Conservation (phyloP, 78 protist species). For the Protostelium mycophagum region DNA sequence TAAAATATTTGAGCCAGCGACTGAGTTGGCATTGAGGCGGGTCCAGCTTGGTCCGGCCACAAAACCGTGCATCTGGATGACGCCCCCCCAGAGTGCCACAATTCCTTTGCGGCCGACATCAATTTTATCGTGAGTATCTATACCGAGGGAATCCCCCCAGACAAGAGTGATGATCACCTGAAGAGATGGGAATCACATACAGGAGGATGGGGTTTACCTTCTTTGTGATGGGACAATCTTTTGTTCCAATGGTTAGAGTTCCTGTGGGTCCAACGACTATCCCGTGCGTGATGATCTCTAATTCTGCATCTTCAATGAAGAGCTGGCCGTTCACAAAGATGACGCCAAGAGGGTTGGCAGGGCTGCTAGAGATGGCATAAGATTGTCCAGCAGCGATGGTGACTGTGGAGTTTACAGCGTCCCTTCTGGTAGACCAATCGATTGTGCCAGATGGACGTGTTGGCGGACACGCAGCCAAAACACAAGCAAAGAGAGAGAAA, state of each 20-base stretch:
- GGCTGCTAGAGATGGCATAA: neutral
- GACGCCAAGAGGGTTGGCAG: neutral
- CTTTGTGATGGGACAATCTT: conserved; percentile 10
- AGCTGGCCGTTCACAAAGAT: neutral
- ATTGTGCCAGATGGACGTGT: neutral
- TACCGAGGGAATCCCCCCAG: neutral
- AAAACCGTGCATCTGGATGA: neutral
- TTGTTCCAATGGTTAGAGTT: neutral
- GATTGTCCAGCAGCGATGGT: neutral
- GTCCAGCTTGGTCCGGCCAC: neutral
- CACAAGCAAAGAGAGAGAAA: neutral
- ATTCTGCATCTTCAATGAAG: neutral
- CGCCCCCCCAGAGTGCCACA: neutral
- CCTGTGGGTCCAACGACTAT: neutral
- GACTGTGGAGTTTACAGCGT: neutral
- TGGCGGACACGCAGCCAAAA: neutral
- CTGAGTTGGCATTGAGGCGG: neutral
- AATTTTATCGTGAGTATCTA: neutral
- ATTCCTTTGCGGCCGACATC: neutral
- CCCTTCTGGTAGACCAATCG: neutral
- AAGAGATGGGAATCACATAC: neutral
- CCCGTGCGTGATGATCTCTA: neutral
- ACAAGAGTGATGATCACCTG: neutral
- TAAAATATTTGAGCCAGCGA: neutral
- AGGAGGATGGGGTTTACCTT: neutral